Evolutionary conservation across 352 stramenopile genomes (phyloP), one percentile per base, ranked within the genome.

Genomic region (Globisporangium middletonii): DNA sequence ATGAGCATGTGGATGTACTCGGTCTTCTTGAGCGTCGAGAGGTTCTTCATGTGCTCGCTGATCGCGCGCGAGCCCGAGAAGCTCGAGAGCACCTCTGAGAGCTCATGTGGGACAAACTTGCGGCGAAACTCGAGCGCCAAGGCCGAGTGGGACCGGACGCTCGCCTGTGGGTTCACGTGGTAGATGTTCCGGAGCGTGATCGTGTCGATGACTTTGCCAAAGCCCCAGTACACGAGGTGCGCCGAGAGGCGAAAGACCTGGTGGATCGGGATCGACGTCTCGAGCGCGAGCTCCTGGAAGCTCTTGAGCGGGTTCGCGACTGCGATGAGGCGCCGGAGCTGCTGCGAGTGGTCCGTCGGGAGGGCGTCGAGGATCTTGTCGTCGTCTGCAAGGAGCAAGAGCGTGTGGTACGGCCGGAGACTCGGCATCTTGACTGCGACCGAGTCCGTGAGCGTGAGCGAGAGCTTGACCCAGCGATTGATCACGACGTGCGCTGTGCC

Each of bases 1-100:
- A 94, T 80, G 51, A 95, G 71, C 72, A 95, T 92, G 63, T 92
- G 77, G 46, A 95, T 75, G 64, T 93, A 94, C 77, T 93, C 81
- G 33, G 82, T 75, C 54, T 95, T 94, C 60, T 88, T 85, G 15
- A 64, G 42, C 1, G 64, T 65, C 0, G 68, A 77, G 9, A 92
- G 68, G 23, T 68, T 86, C 60, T 92, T 94, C 72, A 94, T 86
- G 48, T 87, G 84, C 35, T 91, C 84, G 13, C 79, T 81, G 57
- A 94, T 83, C 23, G 81, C 73, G 1, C 79, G 71, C 42, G 81
- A 80, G 23, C 82, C 81, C 15, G 73, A 85, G 47, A 91, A 91
- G 8, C 67, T 91, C 27, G 84, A 71, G 19, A 94, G 67, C 35
- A 92, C 75, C 53, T 92, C 84, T 33, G 71, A 70, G 19, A 94